Conservation (phyloP, 2,329 filamentous ascomycete species). For the Colletotrichum acutatum region DNA sequence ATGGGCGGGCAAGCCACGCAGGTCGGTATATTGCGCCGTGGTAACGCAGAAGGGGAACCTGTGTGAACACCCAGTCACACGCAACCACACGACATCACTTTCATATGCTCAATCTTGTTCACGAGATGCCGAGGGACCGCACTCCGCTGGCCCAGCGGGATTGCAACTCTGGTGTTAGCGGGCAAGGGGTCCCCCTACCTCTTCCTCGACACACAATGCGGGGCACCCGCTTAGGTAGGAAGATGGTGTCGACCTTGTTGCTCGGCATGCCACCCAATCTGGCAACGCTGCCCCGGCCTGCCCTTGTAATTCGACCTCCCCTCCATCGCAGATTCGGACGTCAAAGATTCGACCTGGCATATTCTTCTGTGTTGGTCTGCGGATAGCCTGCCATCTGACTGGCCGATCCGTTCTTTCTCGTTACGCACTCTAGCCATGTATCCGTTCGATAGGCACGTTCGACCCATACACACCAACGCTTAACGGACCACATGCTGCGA, state of each 20-base stretch:
- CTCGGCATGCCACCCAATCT: constrained; percentile 34
- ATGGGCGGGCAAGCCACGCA: constrained; percentile 9
- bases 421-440: constrained; percentile 8
- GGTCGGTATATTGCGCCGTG: constrained; percentile 6
- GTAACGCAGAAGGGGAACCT: not conserved
- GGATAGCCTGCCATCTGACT: constrained; percentile 24
- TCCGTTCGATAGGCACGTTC: constrained; percentile 10
- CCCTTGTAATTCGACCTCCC: constrained; percentile 26
- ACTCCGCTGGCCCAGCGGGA: constrained; percentile 15
- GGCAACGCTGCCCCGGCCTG: constrained; percentile 33
- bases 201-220: constrained; percentile 33
- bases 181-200: constrained; percentile 26
- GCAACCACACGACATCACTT: constrained; percentile 17
- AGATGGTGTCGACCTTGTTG: constrained; percentile 36
- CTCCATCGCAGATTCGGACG: constrained; percentile 5
- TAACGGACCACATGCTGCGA: not conserved
- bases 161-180: constrained; percentile 28
- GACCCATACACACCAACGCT: not conserved
- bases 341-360: constrained; percentile 21
- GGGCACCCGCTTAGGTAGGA: constrained; percentile 27
- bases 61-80: not conserved
- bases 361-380: constrained; percentile 18
- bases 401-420: constrained; percentile 17
- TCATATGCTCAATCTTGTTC: constrained; percentile 34
- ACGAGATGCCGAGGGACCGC: constrained; percentile 36